Conservation (phyloP, 2,329 filamentous ascomycete genomes). For the Xylariaceae sp. region DNA sequence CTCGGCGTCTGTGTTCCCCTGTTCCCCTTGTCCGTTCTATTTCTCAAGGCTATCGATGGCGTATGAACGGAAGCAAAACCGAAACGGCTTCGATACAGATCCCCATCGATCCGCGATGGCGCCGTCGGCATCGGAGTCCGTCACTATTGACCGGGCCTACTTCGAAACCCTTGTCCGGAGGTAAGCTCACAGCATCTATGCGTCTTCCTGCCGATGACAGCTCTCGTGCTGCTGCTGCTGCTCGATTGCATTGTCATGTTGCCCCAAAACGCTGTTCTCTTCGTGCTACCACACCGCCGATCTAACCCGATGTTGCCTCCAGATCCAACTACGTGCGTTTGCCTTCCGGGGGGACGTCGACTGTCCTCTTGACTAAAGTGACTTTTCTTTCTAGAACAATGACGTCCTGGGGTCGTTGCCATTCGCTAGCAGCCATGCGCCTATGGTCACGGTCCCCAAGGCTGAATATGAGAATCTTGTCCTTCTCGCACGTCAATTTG, state of each 20-base stretch:
- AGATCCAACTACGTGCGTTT: constrained; percentile 31
- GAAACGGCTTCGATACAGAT: neutral
- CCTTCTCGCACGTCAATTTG: constrained; percentile 47
- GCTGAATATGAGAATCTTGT: constrained; percentile 58
- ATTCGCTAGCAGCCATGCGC: constrained; percentile 32
- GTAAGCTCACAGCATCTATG: constrained; percentile 39
- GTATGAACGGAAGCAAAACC: neutral
- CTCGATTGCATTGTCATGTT: neutral
- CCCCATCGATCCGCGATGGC: constrained; percentile 22
- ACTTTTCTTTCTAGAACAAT: constrained; percentile 17
- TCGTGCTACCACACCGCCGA: constrained; percentile 1
- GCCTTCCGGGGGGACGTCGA: constrained; percentile 2
- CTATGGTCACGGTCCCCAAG: constrained; percentile 48
- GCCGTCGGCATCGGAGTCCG: constrained; percentile 29
- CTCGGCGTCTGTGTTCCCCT: neutral
- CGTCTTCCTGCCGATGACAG: neutral
- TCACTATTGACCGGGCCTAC: constrained; percentile 56
- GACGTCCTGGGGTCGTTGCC: constrained; percentile 14
- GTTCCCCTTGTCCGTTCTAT: neutral
- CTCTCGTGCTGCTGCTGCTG: too few species aligned
- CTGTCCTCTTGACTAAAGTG: constrained; percentile 13
- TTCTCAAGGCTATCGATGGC: neutral
- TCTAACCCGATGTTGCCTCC: constrained; percentile 17
- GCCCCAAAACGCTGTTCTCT: neutral
- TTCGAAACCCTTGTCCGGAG: constrained; percentile 57